Conservation (phyloP, 345 rosid species). For the Pistacia atlantica region DNA sequence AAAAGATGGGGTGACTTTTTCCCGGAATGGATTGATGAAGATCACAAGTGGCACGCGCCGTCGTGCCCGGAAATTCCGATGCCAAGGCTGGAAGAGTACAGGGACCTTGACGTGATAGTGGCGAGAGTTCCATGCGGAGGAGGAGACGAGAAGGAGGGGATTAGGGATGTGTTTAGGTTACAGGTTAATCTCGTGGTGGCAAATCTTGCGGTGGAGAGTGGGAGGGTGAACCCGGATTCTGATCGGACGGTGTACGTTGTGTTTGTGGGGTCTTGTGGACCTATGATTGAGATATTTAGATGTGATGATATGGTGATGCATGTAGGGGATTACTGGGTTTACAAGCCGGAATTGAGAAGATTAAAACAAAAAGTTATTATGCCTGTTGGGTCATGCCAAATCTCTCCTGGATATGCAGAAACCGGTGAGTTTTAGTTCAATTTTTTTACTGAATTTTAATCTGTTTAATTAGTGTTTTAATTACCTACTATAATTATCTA, state of each 20-base stretch:
- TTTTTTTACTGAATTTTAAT: not conserved
- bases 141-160: conserved; percentile 28
- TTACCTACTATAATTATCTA: too few species aligned
- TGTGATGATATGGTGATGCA: conserved; percentile 67
- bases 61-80: conserved; percentile 76
- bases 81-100: conserved; percentile 46
- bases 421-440: conserved; percentile 40
- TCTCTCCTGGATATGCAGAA: conserved; percentile 48
- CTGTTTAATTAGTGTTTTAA: too few species aligned
- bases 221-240: conserved; percentile 13
- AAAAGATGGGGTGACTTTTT: conserved; percentile 61
- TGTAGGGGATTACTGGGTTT: conserved; percentile 65
- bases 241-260: conserved; percentile 49
- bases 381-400: conserved; percentile 89
- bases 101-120: conserved; percentile 62
- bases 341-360: conserved; percentile 55
- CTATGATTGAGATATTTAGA: conserved; percentile 80
- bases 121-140: conserved; percentile 61
- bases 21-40: conserved; percentile 80
- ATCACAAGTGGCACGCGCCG: conserved; percentile 25
- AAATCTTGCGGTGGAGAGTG: conserved; percentile 57
- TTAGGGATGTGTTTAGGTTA: conserved; percentile 68
- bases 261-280: conserved; percentile 68
- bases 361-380: conserved; percentile 62
- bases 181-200: conserved; percentile 85